Evolutionary conservation across 805 yeast species (phyloP), one percentile per base, ranked within the genome.

Genomic region (Middelhovenomyces tepae): DNA sequence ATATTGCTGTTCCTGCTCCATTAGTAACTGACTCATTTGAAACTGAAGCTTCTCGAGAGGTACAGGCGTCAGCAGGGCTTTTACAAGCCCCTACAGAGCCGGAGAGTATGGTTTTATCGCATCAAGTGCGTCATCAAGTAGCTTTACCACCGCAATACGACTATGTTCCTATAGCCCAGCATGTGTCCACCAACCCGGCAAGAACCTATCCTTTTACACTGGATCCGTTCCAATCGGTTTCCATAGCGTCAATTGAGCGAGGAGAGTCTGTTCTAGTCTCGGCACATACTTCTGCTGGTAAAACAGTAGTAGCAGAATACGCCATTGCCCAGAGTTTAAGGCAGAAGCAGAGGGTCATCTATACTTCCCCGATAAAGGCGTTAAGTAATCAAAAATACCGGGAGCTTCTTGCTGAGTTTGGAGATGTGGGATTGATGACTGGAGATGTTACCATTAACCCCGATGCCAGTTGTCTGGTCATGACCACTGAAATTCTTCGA

Each of bases 371-470:
- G 3, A 87, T 87, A 54, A 87, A 87, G 55, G 96, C 96, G 0
- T 69, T 87, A 56, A 82, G 94, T 48, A 87, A 87, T 56, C 97
- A 87, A 60, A 87, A 87, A 53, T 87, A 83, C 53, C 73, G 97
- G 62, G 97, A 87, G 56, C 65, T 91, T 45, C 65, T 78, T 37
- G 94, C 94, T 2, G 94, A 87, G 50, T 84, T 91, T 64, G 89
- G 91, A 15, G 97, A 91, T 56, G 97, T 91, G 19, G 99, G 99
- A 32, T 69, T 91, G 40, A 91, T 91, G 94, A 91, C 99, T 8
- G 99, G 99, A 57, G 99, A 91, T 69, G 95, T 91, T 28, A 89
- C 96, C 16, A 91, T 91, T 45, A 91, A 91, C 50, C 97, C 97
- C 3, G 96, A 89, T 48, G 99, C 98, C 3, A 89, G 94, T 27